Percentiles rank a stretch among this genome's conserved stretches.
Conservation (phyloP, 306 rosid species). For the Astragalus membranaceus region DNA sequence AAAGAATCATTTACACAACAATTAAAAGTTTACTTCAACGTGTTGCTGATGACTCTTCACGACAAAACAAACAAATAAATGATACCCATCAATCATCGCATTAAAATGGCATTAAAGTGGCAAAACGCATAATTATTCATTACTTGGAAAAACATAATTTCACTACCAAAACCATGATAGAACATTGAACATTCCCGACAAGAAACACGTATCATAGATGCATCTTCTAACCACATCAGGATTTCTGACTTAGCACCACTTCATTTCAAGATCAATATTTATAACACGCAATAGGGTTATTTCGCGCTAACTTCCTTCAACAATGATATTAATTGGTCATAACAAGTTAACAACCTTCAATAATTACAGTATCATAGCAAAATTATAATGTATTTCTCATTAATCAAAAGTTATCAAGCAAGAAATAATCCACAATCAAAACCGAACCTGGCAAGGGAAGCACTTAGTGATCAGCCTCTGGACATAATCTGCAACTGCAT, state of each 20-base stretch:
- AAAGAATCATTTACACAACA: constrained; percentile 2
- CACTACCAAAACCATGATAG: constrained; percentile 1
- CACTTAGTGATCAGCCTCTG: constrained; percentile 68
- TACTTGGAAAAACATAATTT: not conserved
- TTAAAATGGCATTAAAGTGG: not conserved
- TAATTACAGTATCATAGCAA: not conserved
- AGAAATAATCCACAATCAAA: constrained; percentile 1
- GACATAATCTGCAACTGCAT: constrained; percentile 82
- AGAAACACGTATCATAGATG: not conserved
- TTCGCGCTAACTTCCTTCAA: not conserved
- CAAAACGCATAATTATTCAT: not conserved
- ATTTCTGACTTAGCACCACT: not conserved
- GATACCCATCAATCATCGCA: not conserved
- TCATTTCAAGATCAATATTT: not conserved
- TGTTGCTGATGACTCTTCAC: not conserved
- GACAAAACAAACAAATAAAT: constrained; percentile 3
- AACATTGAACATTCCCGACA: too few relatives aligned
- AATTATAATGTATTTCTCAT: not conserved
- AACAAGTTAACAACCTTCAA: not conserved
- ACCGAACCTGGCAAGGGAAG: constrained; percentile 85
- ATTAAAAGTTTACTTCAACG: not conserved
- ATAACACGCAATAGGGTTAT: not conserved
- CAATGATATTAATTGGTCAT: not conserved
- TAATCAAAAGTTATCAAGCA: not conserved
- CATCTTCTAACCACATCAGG: constrained; percentile 3